These are phyloP conservation scores for Talaromyces sp. DNA, from an alignment of 2,329 filamentous ascomycete genomes.

Conservation along the genomic window DNA sequence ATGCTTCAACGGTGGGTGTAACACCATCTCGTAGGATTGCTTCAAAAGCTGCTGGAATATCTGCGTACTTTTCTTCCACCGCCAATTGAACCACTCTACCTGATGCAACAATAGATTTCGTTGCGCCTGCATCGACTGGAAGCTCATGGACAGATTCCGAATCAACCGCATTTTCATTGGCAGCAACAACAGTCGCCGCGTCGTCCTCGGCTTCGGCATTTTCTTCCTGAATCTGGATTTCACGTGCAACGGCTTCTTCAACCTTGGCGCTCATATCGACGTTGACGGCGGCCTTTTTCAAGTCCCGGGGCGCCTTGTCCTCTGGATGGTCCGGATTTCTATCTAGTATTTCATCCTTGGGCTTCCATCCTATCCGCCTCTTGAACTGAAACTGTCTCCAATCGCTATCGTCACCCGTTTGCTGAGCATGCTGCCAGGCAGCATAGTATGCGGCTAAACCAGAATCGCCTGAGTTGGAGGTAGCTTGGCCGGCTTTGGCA, in stretches of 20 bases:
- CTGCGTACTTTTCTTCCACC: slow-evolving; percentile 66
- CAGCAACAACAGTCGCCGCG: slow-evolving; percentile 22
- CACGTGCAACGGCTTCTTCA: slow-evolving; percentile 75
- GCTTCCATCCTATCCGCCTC: slow-evolving; percentile 84
- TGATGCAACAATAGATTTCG: slow-evolving; percentile 65
- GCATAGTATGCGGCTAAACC: slow-evolving; percentile 88
- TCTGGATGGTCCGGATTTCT: slow-evolving; percentile 20
- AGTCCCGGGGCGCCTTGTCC: slow-evolving; percentile 48
- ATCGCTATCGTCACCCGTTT: slow-evolving; percentile 65
- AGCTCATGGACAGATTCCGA: slow-evolving; percentile 29
- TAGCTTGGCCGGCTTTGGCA: slow-evolving; percentile 53
- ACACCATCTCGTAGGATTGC: slow-evolving; percentile 78
- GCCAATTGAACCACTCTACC: slow-evolving; percentile 72
- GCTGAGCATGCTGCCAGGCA: slow-evolving; percentile 75
- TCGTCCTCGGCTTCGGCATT: slow-evolving; percentile 40
- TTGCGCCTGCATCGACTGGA: slow-evolving; percentile 49
- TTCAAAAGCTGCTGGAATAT: slow-evolving; percentile 89
- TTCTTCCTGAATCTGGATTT: slow-evolving; percentile 60
- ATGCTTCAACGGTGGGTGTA: slow-evolving; percentile 75
- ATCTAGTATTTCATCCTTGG: slow-evolving; percentile 37
- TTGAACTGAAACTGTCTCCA: slow-evolving; percentile 91
- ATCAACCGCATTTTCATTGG: slow-evolving; percentile 22
- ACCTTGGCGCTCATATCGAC: slow-evolving; percentile 64
- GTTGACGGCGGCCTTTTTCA: slow-evolving; percentile 49
- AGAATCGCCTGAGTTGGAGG: slow-evolving; percentile 52